Conservation (phyloP, 768 basidiomycete genomes). For the Kwoniella shandongensis region DNA sequence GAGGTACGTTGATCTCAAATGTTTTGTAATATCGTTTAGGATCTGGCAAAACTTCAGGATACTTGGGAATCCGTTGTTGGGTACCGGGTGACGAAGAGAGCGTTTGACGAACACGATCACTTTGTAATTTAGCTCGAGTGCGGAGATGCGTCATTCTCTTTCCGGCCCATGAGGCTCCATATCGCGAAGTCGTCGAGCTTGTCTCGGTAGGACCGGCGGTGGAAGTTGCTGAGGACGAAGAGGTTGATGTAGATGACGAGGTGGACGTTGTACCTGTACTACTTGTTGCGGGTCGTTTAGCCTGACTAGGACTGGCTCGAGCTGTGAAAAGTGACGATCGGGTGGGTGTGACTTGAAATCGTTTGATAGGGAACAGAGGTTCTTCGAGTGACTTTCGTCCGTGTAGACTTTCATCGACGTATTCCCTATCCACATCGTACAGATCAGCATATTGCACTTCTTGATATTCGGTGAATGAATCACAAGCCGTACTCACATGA, state of each 20-base stretch:
- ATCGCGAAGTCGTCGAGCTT: neutral
- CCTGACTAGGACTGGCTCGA: conserved; percentile 1
- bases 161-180: neutral
- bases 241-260: no score
- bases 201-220: neutral
- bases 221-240: neutral
- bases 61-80: conserved; percentile 1
- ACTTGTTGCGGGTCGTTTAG: neutral
- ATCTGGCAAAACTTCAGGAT: conserved; percentile 14
- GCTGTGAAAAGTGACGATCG: conserved; percentile 1
- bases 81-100: no score
- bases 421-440: neutral
- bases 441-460: neutral
- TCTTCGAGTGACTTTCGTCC: neutral
- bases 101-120: neutral
- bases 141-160: neutral
- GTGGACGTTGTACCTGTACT: no score
- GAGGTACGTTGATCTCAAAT: conserved; percentile 10
- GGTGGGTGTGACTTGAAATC: neutral
- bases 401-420: neutral
- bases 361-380: conserved; percentile 9
- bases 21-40: conserved; percentile 14
- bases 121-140: neutral
- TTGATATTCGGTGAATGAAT: neutral
- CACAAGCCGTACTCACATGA: conserved; percentile 5